Conservation (phyloP, 768 basidiomycete genomes). For the Megacollybia marginata region DNA sequence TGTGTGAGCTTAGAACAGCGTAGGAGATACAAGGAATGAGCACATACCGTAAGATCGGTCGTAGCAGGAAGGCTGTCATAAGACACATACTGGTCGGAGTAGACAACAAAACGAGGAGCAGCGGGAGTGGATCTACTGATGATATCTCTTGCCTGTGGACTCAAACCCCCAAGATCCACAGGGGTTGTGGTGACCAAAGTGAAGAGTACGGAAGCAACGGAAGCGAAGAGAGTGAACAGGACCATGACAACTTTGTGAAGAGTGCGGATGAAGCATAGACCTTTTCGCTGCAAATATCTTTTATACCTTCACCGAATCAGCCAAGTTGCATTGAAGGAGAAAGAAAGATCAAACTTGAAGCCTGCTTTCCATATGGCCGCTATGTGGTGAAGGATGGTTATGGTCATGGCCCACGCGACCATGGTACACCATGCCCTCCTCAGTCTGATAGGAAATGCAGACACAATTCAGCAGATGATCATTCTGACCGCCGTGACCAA, state of each 20-base stretch:
- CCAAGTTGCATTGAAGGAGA: too few relatives aligned
- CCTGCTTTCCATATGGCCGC: too few relatives aligned
- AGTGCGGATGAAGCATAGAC: too few relatives aligned
- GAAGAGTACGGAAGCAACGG: not conserved
- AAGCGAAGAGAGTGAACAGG: not conserved
- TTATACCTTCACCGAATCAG: too few relatives aligned
- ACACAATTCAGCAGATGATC: too few relatives aligned
- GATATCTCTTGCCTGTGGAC: not conserved
- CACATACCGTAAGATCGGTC: conserved; percentile 22
- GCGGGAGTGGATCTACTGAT: conserved; percentile 7
- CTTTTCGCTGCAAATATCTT: too few relatives aligned
- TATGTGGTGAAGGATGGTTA: too few relatives aligned
- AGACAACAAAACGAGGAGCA: conserved; percentile 32
- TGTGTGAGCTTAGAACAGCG: conserved; percentile 2
- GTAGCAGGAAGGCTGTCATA: conserved; percentile 29
- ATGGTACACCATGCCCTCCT: too few relatives aligned
- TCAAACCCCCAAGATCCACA: not conserved
- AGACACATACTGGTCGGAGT: conserved; percentile 28
- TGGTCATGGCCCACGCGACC: too few relatives aligned
- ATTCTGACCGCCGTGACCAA: too few relatives aligned
- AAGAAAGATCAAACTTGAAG: too few relatives aligned
- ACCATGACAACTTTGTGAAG: not conserved
- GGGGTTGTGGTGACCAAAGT: not conserved
- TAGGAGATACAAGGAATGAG: not conserved
- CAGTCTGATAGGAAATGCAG: too few relatives aligned